Percentiles rank a stretch among this genome's conserved stretches.
These are phyloP conservation scores for Tulasnella sp. DNA, from an alignment of 768 basidiomycete species.

Conservation along the genomic window DNA sequence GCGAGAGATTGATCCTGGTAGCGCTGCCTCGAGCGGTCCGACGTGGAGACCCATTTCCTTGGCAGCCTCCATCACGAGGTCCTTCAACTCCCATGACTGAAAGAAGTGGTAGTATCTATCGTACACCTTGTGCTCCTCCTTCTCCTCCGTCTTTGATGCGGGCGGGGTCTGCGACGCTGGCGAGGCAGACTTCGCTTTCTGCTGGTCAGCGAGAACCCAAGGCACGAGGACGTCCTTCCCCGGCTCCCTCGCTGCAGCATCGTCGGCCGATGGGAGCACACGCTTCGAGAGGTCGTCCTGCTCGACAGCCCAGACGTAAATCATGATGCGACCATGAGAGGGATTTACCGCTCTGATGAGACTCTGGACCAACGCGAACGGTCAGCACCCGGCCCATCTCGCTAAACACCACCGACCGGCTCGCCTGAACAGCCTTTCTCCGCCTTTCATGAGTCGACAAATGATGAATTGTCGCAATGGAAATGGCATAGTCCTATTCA, in stretches of 20 bases:
- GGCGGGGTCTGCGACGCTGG: not conserved
- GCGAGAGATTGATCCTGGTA: not conserved
- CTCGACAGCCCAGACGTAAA: constrained; percentile 97
- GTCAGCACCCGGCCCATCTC: constrained; percentile 16
- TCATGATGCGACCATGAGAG: constrained; percentile 68
- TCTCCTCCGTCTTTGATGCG: not conserved
- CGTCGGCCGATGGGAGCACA: constrained; percentile 45
- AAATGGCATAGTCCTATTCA: constrained; percentile 89
- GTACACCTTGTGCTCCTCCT: constrained; percentile 47
- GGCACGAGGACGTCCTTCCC: constrained; percentile 81
- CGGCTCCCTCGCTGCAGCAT: constrained; percentile 39
- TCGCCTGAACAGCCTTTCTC: constrained; percentile 66
- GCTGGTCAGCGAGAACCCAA: constrained; percentile 56
- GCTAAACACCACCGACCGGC: constrained; percentile 26
- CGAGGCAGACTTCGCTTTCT: constrained; percentile 7
- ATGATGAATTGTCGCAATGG: constrained; percentile 97
- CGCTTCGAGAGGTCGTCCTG: constrained; percentile 85
- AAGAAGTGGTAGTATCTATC: constrained; percentile 98
- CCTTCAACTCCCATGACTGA: constrained; percentile 66
- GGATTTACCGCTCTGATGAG: constrained; percentile 63
- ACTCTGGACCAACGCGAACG: constrained; percentile 42
- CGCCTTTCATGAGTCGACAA: constrained; percentile 76
- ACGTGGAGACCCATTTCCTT: constrained; percentile 52
- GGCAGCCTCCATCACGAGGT: constrained; percentile 62
- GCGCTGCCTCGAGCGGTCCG: constrained; percentile 35